Conservation (phyloP, 2,329 filamentous ascomycete species). For the Neodidymelliopsis sp. region DNA sequence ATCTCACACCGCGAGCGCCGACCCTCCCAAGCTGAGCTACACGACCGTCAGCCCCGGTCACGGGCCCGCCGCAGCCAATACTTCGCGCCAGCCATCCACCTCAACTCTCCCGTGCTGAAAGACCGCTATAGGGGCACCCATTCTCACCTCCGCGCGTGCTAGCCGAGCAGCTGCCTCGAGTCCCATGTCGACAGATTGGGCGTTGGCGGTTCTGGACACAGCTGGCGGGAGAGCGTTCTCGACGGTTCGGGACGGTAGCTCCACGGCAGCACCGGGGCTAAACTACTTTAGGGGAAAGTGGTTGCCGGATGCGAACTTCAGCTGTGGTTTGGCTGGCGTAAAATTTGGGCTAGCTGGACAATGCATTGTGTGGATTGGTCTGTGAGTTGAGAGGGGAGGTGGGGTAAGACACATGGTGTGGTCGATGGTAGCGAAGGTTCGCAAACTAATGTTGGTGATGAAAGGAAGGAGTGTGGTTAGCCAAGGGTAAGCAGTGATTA, state of each 20-base stretch:
- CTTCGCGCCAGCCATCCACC: slow-evolving; percentile 1
- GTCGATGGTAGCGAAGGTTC: background rate
- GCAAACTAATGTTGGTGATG: background rate
- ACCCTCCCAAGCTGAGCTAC: slow-evolving; percentile 11
- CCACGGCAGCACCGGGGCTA: background rate
- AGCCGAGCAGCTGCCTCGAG: background rate
- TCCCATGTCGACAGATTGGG: slow-evolving; percentile 5
- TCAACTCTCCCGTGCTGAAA: background rate
- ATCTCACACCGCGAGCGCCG: slow-evolving; percentile 5
- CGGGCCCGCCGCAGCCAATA: slow-evolving; percentile 2
- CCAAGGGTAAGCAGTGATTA: background rate
- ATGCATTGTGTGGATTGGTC: slow-evolving; percentile 9
- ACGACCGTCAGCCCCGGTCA: background rate
- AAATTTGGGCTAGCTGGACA: background rate
- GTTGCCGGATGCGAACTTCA: slow-evolving; percentile 2
- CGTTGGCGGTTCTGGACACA: background rate
- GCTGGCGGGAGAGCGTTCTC: slow-evolving; percentile 3
- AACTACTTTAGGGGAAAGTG: background rate
- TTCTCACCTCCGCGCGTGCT: background rate
- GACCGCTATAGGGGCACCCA: background rate
- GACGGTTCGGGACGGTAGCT: slow-evolving; percentile 3
- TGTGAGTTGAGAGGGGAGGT: background rate
- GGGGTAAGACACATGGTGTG: background rate
- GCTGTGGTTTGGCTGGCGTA: slow-evolving; percentile 15
- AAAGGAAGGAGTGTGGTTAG: background rate